phyloP scores from a whole-genome alignment of 1,284 basidiomycete genomes.

The Ganoderma multipileum region DNA sequence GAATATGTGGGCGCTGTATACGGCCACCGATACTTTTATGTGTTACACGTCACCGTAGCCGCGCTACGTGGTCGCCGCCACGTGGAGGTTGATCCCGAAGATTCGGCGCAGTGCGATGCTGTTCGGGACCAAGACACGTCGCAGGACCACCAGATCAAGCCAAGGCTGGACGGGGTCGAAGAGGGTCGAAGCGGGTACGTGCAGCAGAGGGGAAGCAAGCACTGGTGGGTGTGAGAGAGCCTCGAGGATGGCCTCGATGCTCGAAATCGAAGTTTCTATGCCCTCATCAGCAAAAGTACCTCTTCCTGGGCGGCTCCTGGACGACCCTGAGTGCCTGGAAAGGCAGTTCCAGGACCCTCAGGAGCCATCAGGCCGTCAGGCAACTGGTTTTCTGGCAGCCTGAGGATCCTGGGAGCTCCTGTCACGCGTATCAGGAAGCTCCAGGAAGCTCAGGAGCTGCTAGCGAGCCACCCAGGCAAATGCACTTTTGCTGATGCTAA shows the following conservation, averaged over 20 bases:
- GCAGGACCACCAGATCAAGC: neutral
- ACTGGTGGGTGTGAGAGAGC: neutral
- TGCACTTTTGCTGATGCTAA: too few species aligned
- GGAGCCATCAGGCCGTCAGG: too few species aligned
- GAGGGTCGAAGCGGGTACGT: neutral
- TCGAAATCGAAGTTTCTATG: neutral
- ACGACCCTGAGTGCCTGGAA: too few species aligned
- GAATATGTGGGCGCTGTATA: slow-evolving; percentile 17
- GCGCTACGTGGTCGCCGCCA: slow-evolving; percentile 24
- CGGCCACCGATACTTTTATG: slow-evolving; percentile 25
- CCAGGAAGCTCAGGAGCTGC: too few species aligned
- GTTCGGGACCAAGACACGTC: neutral
- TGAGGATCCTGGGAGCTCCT: too few species aligned
- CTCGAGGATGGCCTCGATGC: neutral
- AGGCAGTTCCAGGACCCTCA: too few species aligned
- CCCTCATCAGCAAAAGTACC: too few species aligned
- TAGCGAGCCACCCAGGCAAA: too few species aligned
- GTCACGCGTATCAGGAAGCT: too few species aligned
- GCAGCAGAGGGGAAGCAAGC: neutral
- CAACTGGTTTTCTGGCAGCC: too few species aligned
- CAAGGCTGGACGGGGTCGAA: neutral
- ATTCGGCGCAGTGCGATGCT: slow-evolving; percentile 2
- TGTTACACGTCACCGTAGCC: slow-evolving; percentile 29
- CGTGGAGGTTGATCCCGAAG: slow-evolving; percentile 15
- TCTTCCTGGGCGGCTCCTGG: too few species aligned